Evolutionary conservation across 768 basidiomycete genomes (phyloP), one percentile per base, ranked within the genome.

Genomic region (Amanita phalloides): DNA sequence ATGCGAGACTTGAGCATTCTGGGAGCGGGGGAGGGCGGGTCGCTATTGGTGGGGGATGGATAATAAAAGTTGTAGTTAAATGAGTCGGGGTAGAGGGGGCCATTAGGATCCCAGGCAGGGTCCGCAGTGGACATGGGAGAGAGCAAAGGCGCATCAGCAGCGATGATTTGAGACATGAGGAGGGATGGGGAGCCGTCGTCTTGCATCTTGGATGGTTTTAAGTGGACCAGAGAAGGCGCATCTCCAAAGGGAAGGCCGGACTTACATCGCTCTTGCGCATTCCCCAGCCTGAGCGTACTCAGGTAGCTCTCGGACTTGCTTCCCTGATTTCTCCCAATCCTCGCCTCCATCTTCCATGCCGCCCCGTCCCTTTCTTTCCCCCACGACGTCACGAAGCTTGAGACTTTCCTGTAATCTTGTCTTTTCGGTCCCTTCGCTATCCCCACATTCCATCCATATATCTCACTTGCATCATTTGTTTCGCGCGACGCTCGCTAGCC

Each of bases 91-190:
- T 68, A 74, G 48, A 71, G 60, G 48, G 60, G 66, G 14, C 65
- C 68, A 44, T 26, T 21, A 1, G 63, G 62, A 60, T 81, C 76
- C 77, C 79, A 82, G 54, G 71, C 54, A 51, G 71, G 52, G 56
- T 79, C 77, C 23, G 51, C 11, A 11, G 32, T 3, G 10, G 32
- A 32, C 32, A 32, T 60, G 23, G 79, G 79, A 39, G 79, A 79
- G 59, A 78, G 71, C 42, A 84, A 71, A 54, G 76, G 71, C 36
- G 76, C 73, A 68, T 86, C 82, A 57, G 63, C 60, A 48, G 77
- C 68, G 61, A 80, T 77, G 61, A 83, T 71, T 56, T 78, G 74
- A 57, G 80, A 77, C 74, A 81, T 78, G 59, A 73, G 61, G 46
- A 73, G 64, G 55, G 69, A 57, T 43, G 67, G 65, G 39, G 66